Evolutionary conservation across 1,284 basidiomycete species (phyloP), one percentile per base, ranked within the genome.

Genomic region (Ustilago esculenta): DNA sequence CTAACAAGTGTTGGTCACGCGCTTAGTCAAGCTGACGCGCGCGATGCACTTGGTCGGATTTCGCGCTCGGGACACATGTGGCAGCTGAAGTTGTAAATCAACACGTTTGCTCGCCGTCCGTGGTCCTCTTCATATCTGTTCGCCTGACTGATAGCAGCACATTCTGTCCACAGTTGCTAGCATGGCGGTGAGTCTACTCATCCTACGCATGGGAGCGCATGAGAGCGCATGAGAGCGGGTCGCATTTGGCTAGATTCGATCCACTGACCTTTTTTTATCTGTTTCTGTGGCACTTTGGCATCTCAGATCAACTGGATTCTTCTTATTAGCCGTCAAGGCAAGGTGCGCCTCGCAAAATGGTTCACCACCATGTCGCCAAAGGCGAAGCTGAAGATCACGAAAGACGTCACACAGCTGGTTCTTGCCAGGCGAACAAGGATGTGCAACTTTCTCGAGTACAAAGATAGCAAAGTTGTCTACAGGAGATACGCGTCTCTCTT

Each of bases 361-460:
- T 99, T 95, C 84, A 90, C 91, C 40, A 98, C 96, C 1, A 89
- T 98, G 86, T 87, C 92, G 18, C 90, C 92, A 20, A 97, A 98
- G 84, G 87, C 87, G 68, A 99, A 98, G 85, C 88, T 89, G 58
- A 98, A 99, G 88, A 98, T 98, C 79, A 91, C 98, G 75, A 98
- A 98, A 85, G 96, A 99, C 83, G 95, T 98, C 23, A 99, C 96
- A 0, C 96, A 99, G 84, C 88, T 98, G 41, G 96, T 99, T 15
- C 87, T 99, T 21, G 94, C 94, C 39, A 88, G 96, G 40, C 87
- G 96, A 70, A 97, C 96, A 46, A 87, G 94, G 73, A 99, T 98
- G 96, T 98, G 95, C 84, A 99, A 99, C 84, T 94, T 99, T 81
- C 84, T 99, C 47, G 96, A 99, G 83, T 98, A 98, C 87, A 98